Evolutionary conservation across 2,329 filamentous ascomycete species (phyloP), one percentile per base, ranked within the genome.

Genomic region (Neonectria sp.): DNA sequence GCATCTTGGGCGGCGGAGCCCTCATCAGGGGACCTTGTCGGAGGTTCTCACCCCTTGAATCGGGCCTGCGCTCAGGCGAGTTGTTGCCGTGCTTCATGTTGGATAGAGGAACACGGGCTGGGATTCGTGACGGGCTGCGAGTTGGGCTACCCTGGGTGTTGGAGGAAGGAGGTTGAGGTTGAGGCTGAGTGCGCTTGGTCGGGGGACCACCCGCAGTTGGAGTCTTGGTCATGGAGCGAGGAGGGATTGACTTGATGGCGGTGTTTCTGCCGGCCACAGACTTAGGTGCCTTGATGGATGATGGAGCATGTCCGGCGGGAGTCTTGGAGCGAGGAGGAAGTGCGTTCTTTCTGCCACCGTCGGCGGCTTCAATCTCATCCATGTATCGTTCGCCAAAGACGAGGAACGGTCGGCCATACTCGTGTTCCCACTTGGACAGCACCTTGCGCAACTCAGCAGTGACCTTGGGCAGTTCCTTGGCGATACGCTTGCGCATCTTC

Each of bases 401-500:
- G 52, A 97, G 85, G 85, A 99, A 99, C 4, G 95, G 94, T 12
- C 95, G 90, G 3, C 95, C 95, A 79, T 95, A 98, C 77, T 98
- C 96, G 60, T 97, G 92, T 79, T 99, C 96, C 91, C 94, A 99
- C 52, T 87, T 84, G 78, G 95, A 93, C 31, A 99, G 87, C n/a
- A 89, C 86, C 79, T 91, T 95, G 71, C 89, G 89, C 65, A 99
- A 83, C n/a, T 98, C 95, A 0, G 88, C 88, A 65, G 95, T 91
- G 49, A 99, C 88, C 84, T 97, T 98, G 63, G 96, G 96, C 33
- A 99, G 85, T 78, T 99, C 96, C 81, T 98, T 99, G 29, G 95
- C 89, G 69, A 99, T 98, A 65, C 95, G 89, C 88, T 99, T 99
- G 67, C 96, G 91, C 94, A 97, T 97, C 88, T 98, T 99, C 83